Evolutionary conservation across 139 green algal species (phyloP), one percentile per base, ranked within the genome.

Genomic region (Coelastrella sp.): DNA sequence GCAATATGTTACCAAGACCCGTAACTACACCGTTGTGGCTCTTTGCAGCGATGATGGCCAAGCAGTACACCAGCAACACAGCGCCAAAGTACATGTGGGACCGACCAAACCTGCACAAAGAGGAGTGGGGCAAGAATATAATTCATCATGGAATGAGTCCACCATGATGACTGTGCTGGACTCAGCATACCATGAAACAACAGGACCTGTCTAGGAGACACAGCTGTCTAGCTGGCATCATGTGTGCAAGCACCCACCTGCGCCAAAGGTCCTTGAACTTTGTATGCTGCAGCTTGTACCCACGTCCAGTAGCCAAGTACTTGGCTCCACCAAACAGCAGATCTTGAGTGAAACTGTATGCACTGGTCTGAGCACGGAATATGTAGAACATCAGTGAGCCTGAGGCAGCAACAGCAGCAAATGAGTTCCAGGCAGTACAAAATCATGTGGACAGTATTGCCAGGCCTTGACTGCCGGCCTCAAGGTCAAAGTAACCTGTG

Each of bases 291-390:
- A 97, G 84, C n/a, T 93, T 89, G 83, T 96, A 98, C 57, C 94
- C 95, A 64, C 95, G 90, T 32, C 95, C 94, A 5, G 94, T 98
- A 59, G 88, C 89, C n/a, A 96, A 89, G 90, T 98, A 98, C 89
- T 92, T 88, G 50, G 92, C 94, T 30, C 91, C 90, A 57, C 92
- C 91, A 73, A 93, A 94, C 60, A 90, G 75, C 72, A 95, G 85
- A 68, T 93, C 92, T 30, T 90, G 86, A 35, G 88, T 67, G 72
- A 96, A 95, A 76, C 89, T 90, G 85, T 88, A 80, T 34, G 88
- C 75, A 35, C 88, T 94, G 8, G 93, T 96, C 85, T 94, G 91
- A 50, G 92, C 83, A 74, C 92, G 91, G 84, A 95, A 94, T 68
- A 95, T 91, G 87, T 94, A 95, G 89, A 95, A 95, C 32, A 81